These are phyloP conservation scores for Fraxinus pennsylvanica DNA, from an alignment of 257 asterid genomes.

Conservation along the genomic window DNA sequence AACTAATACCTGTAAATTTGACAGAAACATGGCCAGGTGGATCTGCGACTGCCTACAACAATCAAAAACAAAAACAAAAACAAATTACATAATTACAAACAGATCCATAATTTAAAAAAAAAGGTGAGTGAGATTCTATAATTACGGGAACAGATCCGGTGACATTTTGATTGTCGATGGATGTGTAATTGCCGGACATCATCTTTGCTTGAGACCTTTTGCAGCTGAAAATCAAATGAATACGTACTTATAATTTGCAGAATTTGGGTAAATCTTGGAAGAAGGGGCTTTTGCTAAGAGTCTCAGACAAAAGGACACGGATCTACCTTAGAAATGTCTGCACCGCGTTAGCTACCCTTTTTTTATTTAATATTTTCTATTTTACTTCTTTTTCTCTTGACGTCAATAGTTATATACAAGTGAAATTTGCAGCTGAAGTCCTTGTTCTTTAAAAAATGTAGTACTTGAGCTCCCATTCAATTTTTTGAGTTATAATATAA, in stretches of 20 bases:
- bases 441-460: too few species aligned
- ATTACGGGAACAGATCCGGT: constrained; percentile 93
- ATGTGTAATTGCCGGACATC: constrained; percentile 91
- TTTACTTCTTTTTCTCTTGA: too few species aligned
- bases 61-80: constrained; percentile 8
- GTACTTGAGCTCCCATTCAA: too few species aligned
- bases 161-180: constrained; percentile 75
- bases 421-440: too few species aligned
- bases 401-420: too few species aligned
- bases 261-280: background rate
- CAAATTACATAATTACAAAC: background rate
- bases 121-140: background rate
- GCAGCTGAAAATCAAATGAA: background rate
- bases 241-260: background rate
- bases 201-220: constrained; percentile 41
- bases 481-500: too few species aligned
- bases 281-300: background rate
- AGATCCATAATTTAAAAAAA: constrained; percentile 28
- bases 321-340: background rate
- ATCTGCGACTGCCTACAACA: constrained; percentile 72
- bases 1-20: constrained; percentile 62
- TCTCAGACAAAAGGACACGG: background rate
- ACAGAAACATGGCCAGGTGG: constrained; percentile 71
- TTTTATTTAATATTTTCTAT: background rate
- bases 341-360: background rate